These are phyloP conservation scores for Cantharellus cinnabarinus DNA, from an alignment of 768 basidiomycete species.

Conservation along the genomic window DNA sequence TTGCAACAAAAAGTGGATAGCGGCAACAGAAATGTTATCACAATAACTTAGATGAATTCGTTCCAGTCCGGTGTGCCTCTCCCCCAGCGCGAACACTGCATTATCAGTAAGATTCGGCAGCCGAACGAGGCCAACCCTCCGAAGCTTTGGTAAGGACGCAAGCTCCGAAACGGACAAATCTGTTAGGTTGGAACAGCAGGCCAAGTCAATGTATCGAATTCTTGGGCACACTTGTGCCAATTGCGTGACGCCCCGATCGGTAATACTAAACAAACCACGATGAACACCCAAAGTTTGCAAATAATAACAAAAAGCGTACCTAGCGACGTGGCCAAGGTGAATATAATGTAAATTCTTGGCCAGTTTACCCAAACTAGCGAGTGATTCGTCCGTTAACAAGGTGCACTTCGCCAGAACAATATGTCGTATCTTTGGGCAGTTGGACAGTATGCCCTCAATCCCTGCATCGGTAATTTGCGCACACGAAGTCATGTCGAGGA, in stretches of 20 bases:
- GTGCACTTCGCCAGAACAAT: slow-evolving; percentile 73
- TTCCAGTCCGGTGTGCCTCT: slow-evolving; percentile 71
- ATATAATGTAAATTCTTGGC: slow-evolving; percentile 90
- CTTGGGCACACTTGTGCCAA: slow-evolving; percentile 77
- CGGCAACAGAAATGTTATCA: slow-evolving; percentile 81
- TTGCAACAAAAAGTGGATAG: slow-evolving; percentile 75
- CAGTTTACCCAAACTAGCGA: slow-evolving; percentile 66
- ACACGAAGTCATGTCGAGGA: slow-evolving; percentile 85
- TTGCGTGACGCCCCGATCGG: slow-evolving; percentile 66
- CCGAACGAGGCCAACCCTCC: slow-evolving; percentile 85
- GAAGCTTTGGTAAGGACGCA: slow-evolving; percentile 68
- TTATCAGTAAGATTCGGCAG: slow-evolving; percentile 87
- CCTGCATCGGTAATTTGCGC: slow-evolving; percentile 59
- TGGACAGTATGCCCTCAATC: slow-evolving; percentile 60
- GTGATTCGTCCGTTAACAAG: slow-evolving; percentile 56
- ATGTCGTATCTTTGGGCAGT: slow-evolving; percentile 68
- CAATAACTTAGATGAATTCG: slow-evolving; percentile 96
- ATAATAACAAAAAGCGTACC: slow-evolving; percentile 14
- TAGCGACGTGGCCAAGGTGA: slow-evolving; percentile 70
- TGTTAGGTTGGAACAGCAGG: slow-evolving; percentile 78
- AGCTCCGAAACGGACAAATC: slow-evolving; percentile 91
- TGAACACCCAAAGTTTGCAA: not conserved
- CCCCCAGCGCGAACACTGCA: slow-evolving; percentile 72
- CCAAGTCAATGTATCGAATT: slow-evolving; percentile 87
- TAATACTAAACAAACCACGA: slow-evolving; percentile 34